Percentiles rank a stretch among this genome's conserved stretches.
These are phyloP conservation scores for Inonotus hispidus DNA, from an alignment of 1,284 basidiomycete species.

Conservation along the genomic window DNA sequence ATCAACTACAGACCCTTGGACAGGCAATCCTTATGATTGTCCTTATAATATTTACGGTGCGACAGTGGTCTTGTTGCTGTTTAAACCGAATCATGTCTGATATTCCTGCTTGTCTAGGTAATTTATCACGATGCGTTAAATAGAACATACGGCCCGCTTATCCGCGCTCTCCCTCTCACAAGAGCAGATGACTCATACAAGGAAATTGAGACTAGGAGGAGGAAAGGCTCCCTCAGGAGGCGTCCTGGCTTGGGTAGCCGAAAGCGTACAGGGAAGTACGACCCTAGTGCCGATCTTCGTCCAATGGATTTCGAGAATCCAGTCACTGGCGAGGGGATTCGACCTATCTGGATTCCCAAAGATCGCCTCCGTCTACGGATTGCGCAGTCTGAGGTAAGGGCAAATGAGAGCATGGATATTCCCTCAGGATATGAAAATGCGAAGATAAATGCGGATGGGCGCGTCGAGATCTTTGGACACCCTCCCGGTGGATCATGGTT, in stretches of 20 bases:
- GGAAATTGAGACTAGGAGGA: conserved; percentile 1
- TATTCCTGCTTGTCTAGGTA: conserved; percentile 36
- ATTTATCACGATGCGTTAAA: conserved; percentile 66
- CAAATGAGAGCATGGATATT: conserved; percentile 54
- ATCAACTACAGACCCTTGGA: conserved; percentile 52
- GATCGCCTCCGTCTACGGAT: conserved; percentile 61
- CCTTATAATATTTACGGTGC: conserved; percentile 73
- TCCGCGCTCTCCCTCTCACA: conserved; percentile 66
- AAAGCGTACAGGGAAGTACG: neutral
- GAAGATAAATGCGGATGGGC: conserved; percentile 61
- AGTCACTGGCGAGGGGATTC: conserved; percentile 67
- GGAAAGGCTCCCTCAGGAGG: conserved; percentile 18
- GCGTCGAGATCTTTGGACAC: conserved; percentile 48
- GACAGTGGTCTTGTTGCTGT: conserved; percentile 25
- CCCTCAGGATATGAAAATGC: conserved; percentile 51
- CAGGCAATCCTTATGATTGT: conserved; percentile 82
- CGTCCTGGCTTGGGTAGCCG: neutral
- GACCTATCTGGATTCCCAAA: conserved; percentile 75
- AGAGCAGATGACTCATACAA: conserved; percentile 48
- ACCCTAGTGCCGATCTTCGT: conserved; percentile 19
- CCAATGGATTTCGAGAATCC: conserved; percentile 69
- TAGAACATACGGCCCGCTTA: conserved; percentile 63
- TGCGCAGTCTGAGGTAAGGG: conserved; percentile 52
- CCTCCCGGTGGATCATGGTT: conserved; percentile 30
- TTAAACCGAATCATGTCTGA: neutral